Conservation (phyloP, 2,329 filamentous ascomycete genomes). For the Stylonectria norvegica region DNA sequence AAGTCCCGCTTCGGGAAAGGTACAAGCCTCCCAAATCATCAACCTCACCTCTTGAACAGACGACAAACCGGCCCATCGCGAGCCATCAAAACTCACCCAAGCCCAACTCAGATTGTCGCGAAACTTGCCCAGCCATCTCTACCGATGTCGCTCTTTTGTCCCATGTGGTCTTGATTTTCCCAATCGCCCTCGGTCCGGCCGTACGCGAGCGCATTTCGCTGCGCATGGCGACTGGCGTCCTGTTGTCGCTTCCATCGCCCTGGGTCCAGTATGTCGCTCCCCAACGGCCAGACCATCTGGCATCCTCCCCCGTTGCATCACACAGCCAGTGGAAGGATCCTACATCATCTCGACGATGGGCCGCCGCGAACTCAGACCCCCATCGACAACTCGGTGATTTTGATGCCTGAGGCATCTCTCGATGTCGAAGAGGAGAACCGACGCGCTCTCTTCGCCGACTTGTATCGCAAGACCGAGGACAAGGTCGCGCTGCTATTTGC, state of each 20-base stretch:
- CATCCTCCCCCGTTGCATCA: constrained; percentile 53
- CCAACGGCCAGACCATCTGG: constrained; percentile 65
- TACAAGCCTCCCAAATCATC: constrained; percentile 43
- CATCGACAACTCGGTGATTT: constrained; percentile 45
- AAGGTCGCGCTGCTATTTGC: constrained; percentile 74
- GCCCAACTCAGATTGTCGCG: constrained; percentile 36
- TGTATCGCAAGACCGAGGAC: constrained; percentile 74
- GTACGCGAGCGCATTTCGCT: constrained; percentile 49
- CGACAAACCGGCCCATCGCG: constrained; percentile 47
- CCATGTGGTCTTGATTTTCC: constrained; percentile 48
- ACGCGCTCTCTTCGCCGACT: constrained; percentile 70
- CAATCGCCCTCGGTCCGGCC: constrained; percentile 45
- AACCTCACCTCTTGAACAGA: constrained; percentile 56
- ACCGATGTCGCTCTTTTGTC: constrained; percentile 48
- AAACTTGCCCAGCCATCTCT: constrained; percentile 47
- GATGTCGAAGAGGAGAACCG: constrained; percentile 66
- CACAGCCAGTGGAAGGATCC: constrained; percentile 45
- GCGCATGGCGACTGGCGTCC: constrained; percentile 56
- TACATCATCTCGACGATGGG: constrained; percentile 61
- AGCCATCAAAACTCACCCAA: constrained; percentile 51
- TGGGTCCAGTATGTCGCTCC: constrained; percentile 60
- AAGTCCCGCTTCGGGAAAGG: constrained; percentile 41
- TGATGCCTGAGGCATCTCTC: constrained; percentile 59
- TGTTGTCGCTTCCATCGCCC: constrained; percentile 47
- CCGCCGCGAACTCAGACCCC: constrained; percentile 49